Conservation (phyloP, 2,329 filamentous ascomycete species). For the Aspergillus terreus region DNA sequence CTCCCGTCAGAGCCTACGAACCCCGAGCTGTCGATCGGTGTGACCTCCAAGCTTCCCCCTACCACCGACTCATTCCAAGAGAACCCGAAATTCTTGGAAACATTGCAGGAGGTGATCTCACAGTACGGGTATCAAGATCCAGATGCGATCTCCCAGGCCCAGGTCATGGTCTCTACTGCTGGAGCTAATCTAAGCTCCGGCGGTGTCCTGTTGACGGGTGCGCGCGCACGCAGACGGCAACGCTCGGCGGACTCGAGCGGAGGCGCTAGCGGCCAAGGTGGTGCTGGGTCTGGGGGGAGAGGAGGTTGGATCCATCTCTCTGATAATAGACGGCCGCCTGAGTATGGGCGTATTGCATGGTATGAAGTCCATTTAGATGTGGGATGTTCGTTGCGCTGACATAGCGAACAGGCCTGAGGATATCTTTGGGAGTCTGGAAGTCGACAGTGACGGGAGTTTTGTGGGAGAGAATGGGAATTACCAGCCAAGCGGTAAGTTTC, state of each 20-base stretch:
- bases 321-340: slow-evolving; percentile 57
- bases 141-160: slow-evolving; percentile 55
- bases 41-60: slow-evolving; percentile 52
- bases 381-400: slow-evolving; percentile 8
- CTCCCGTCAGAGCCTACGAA: slow-evolving; percentile 54
- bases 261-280: slow-evolving; percentile 58
- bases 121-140: slow-evolving; percentile 55
- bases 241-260: slow-evolving; percentile 47
- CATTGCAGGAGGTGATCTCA: slow-evolving; percentile 54
- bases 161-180: slow-evolving; percentile 57
- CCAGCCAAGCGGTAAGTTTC: slow-evolving; percentile 51
- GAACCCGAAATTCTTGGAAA: slow-evolving; percentile 54
- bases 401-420: slow-evolving; percentile 51
- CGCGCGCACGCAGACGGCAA: slow-evolving; percentile 29
- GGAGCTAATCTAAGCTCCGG: slow-evolving; percentile 53
- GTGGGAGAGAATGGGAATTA: slow-evolving; percentile 55
- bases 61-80: slow-evolving; percentile 54
- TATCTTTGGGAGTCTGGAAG: slow-evolving; percentile 63
- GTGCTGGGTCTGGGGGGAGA: slow-evolving; percentile 54
- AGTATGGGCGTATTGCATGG: slow-evolving; percentile 62
- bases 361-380: slow-evolving; percentile 10
- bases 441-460: slow-evolving; percentile 57
- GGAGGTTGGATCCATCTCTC: slow-evolving; percentile 64
- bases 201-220: slow-evolving; percentile 44
- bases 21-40: slow-evolving; percentile 52